Evolutionary conservation across 495 filamentous ascomycete species (phyloP).

Genomic region (Hypomontagnella submonticulosa): DNA sequence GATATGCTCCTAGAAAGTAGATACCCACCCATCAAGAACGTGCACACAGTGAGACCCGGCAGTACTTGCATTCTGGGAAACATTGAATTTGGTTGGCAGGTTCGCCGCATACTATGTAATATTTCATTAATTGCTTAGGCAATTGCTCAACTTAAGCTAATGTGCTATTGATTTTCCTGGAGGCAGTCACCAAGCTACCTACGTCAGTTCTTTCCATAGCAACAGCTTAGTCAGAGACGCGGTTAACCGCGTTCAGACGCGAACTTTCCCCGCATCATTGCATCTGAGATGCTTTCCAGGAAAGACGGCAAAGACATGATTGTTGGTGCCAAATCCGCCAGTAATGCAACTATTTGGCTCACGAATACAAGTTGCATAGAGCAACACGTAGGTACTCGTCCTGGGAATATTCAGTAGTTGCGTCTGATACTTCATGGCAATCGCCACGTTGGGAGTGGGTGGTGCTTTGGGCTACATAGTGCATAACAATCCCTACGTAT

Average conservation of each 20-base stretch:
- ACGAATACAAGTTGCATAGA: slow-evolving; percentile 8
- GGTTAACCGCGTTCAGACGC: slow-evolving; percentile 32
- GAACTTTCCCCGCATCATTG: slow-evolving; percentile 32
- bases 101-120: not conserved
- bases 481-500: not conserved
- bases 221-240: slow-evolving; percentile 40
- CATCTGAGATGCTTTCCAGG: slow-evolving; percentile 5
- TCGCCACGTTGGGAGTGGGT: not conserved
- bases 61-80: slow-evolving; percentile 7
- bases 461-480: not conserved
- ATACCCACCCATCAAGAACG: not conserved
- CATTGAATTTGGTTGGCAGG: slow-evolving; percentile 3
- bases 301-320: too few species aligned
- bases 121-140: slow-evolving; percentile 7
- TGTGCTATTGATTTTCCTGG: slow-evolving; percentile 20
- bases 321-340: not conserved
- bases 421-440: slow-evolving; percentile 9
- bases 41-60: slow-evolving; percentile 1
- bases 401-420: not conserved
- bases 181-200: slow-evolving; percentile 12
- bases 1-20: not conserved
- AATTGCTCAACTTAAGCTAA: slow-evolving; percentile 18
- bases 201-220: slow-evolving; percentile 27
- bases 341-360: slow-evolving; percentile 8
- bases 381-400: not conserved